A percentile compares a stretch with the other conserved stretches of the same genome.
These are phyloP conservation scores for Russula virescens DNA, from an alignment of 768 basidiomycete genomes.

Conservation along the genomic window DNA sequence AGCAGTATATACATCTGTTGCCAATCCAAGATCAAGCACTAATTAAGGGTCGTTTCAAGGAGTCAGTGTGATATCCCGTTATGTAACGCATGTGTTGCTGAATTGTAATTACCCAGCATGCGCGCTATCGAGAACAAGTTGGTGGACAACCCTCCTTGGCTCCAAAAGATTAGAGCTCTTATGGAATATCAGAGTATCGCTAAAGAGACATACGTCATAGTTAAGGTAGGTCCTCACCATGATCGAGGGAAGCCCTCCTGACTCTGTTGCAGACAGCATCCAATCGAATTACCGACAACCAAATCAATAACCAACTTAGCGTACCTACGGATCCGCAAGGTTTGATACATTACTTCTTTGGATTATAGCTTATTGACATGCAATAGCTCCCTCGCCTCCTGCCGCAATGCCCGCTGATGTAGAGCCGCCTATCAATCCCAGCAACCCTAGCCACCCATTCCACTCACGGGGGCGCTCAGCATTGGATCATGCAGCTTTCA, in stretches of 20 bases:
- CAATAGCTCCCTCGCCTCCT: neutral
- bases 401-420: neutral
- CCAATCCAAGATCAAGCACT: neutral
- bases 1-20: no score
- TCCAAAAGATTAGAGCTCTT: neutral
- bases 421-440: neutral
- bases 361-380: neutral
- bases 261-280: neutral
- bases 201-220: neutral
- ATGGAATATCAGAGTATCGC: neutral
- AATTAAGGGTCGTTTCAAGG: neutral
- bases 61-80: neutral
- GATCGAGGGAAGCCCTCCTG: neutral
- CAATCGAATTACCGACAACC: neutral
- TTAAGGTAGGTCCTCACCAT: neutral
- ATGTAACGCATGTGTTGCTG: neutral
- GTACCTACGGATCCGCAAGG: neutral
- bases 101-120: neutral
- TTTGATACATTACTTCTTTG: neutral
- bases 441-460: neutral
- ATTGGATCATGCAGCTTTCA: neutral
- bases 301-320: neutral
- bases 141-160: neutral
- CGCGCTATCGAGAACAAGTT: neutral
- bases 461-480: neutral